Percentiles rank a stretch among this genome's conserved stretches.
Conservation (phyloP, 768 basidiomycete species). For the Pulveroboletus sp. region DNA sequence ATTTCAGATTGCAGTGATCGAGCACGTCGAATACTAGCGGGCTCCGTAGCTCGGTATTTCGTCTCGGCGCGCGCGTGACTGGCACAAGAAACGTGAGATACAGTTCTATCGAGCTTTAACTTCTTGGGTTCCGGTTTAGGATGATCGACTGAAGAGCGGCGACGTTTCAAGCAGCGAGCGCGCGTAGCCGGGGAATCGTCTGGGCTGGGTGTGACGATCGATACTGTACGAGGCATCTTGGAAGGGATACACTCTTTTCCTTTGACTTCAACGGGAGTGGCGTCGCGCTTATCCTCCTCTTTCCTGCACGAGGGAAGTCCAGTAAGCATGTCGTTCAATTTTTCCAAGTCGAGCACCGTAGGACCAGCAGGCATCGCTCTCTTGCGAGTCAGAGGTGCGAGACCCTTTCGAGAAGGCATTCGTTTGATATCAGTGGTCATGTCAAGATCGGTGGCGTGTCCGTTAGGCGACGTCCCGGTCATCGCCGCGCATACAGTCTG, state of each 20-base stretch:
- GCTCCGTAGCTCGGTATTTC: conserved; percentile 26
- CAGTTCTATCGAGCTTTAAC: conserved; percentile 9
- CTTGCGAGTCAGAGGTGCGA: neutral
- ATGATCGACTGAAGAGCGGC: conserved; percentile 2
- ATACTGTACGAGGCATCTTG: neutral
- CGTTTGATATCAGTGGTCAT: neutral
- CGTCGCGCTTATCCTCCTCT: neutral
- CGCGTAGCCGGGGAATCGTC: no score
- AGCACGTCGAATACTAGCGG: conserved; percentile 42
- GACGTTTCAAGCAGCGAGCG: conserved; percentile 12
- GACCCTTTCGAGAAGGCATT: neutral
- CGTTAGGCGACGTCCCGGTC: neutral
- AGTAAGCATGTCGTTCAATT: neutral
- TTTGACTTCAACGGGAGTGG: neutral
- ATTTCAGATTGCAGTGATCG: conserved; percentile 35
- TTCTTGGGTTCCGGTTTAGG: conserved; percentile 15
- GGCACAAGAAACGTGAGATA: neutral
- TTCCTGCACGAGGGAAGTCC: neutral
- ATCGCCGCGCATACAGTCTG: conserved; percentile 12
- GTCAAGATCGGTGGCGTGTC: neutral
- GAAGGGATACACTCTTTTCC: neutral
- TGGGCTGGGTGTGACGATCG: neutral
- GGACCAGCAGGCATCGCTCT: neutral
- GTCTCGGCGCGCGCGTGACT: neutral
- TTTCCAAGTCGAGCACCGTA: neutral